phyloP scores from a whole-genome alignment of 2,329 filamentous ascomycete species.

The Exophiala aquamarina region DNA sequence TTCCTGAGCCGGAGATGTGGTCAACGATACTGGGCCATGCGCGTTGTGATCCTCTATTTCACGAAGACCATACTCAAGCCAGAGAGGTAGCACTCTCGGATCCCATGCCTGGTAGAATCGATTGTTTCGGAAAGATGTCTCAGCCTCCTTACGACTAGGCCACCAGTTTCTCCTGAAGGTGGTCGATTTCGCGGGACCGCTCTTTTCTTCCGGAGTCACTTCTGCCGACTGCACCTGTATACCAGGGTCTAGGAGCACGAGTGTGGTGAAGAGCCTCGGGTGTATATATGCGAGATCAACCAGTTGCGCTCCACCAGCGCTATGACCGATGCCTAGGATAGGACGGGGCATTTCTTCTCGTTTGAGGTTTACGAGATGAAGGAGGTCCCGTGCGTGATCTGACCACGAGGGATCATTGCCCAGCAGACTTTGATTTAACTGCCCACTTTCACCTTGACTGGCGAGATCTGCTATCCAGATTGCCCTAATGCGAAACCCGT shows the following conservation, averaged over 20 bases:
- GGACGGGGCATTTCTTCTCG: conserved; percentile 46
- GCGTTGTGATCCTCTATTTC: conserved; percentile 43
- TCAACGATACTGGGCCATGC: conserved; percentile 56
- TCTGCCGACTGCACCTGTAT: conserved; percentile 10
- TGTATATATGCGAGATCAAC: conserved; percentile 67
- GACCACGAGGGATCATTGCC: conserved; percentile 79
- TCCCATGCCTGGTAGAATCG: conserved; percentile 85
- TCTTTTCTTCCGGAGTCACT: conserved; percentile 42
- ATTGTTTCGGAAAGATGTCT: conserved; percentile 63
- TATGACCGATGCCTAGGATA: conserved; percentile 76
- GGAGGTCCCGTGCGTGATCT: conserved; percentile 74
- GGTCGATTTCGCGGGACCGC: conserved; percentile 68
- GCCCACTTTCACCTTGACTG: conserved; percentile 71
- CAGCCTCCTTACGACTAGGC: conserved; percentile 72
- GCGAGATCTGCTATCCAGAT: conserved; percentile 82
- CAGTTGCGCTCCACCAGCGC: conserved; percentile 66
- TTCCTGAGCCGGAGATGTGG: conserved; percentile 84
- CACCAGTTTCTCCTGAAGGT: conserved; percentile 74
- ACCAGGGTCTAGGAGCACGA: conserved; percentile 70
- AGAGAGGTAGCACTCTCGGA: conserved; percentile 70
- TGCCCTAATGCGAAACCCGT: conserved; percentile 64
- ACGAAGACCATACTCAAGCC: conserved; percentile 72
- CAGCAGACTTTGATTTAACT: conserved; percentile 67
- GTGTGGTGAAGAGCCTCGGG: conserved; percentile 69
- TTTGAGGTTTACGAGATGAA: conserved; percentile 49